These are phyloP conservation scores for Xylaria sp. DNA, from an alignment of 2,329 filamentous ascomycete species.

Conservation along the genomic window DNA sequence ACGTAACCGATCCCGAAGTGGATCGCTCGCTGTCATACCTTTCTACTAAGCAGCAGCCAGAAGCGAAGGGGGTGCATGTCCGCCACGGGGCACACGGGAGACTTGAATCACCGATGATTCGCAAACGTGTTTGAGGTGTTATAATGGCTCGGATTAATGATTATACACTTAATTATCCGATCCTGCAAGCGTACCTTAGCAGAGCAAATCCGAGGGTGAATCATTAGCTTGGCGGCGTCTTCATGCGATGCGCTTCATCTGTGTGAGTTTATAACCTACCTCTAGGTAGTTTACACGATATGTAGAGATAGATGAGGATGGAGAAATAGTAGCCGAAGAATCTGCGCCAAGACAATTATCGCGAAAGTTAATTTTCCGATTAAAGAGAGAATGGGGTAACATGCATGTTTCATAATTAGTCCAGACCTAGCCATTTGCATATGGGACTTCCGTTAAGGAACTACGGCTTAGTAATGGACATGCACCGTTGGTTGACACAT, in stretches of 20 bases:
- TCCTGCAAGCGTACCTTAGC: neutral
- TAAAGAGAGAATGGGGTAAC: neutral
- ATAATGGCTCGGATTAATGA: slow-evolving; percentile 25
- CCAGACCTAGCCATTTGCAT: neutral
- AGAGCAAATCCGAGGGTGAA: neutral
- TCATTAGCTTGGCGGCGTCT: neutral
- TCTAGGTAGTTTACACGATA: neutral
- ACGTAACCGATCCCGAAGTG: slow-evolving; percentile 16
- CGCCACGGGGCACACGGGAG: slow-evolving; percentile 24
- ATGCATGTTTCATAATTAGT: neutral
- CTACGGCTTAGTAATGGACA: neutral
- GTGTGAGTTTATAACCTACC: neutral
- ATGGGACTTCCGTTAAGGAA: neutral
- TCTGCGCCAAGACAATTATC: neutral
- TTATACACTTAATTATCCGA: neutral
- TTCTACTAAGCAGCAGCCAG: neutral
- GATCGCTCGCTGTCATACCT: slow-evolving; percentile 10
- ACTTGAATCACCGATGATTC: slow-evolving; percentile 41
- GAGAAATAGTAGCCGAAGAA: neutral
- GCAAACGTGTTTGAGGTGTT: slow-evolving; percentile 36
- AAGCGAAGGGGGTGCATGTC: slow-evolving; percentile 19
- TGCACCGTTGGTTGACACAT: neutral
- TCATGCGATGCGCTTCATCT: neutral
- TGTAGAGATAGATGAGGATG: neutral
- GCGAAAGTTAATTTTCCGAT: neutral